Evolutionary conservation across 1,284 basidiomycete species (phyloP), one percentile per base, ranked within the genome.

Genomic region (Cryptococcus floricola): DNA sequence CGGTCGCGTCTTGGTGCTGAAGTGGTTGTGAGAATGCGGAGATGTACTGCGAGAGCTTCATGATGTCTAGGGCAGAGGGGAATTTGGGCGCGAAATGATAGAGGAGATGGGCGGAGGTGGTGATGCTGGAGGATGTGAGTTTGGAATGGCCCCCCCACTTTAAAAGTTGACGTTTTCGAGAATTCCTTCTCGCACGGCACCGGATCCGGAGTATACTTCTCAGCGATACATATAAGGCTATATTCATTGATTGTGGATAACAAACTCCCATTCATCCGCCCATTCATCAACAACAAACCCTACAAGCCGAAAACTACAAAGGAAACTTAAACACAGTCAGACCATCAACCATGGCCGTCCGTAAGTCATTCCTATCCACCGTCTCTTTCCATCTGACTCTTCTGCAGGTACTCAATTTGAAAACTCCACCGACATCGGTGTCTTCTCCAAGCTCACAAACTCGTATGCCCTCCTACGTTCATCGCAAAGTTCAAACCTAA

Each of bases 341-440:
- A 48, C n/a, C 18, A 28, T 52, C 45, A 63, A 75, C 28, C 61
- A 81, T 81, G 80, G 80, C 80, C 56, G 77, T 80, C 71, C 78
- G 80, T 81, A 61, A 74, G 80, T 80, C 23, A 16, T 19, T 39
- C 25, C 47, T 19, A 23, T 48, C 19, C 27, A 39, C 13, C 44
- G 28, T 43, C 39, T 18, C 37, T 54, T 18, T 31, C 18, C 39
- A 49, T 41, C 37, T 23, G 19, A 39, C 42, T 42, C 54, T 44
- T 37, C 39, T 50, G 28, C 70, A 92, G 89, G 90, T 74, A 81
- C 89, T 63, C 89, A 91, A 80, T 98, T 97, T 73, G 94, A 98
- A 81, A 97, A 97, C 81, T 93, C 87, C 78, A 92, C 89, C 79
- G 94, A 98, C 73, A 86, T 98, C 67, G 91, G 93, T 71, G 91